A percentile compares a stretch with the other conserved stretches of the same genome.
Conservation (phyloP, 176 grass and related monocot species). For the Zea luxurians region DNA sequence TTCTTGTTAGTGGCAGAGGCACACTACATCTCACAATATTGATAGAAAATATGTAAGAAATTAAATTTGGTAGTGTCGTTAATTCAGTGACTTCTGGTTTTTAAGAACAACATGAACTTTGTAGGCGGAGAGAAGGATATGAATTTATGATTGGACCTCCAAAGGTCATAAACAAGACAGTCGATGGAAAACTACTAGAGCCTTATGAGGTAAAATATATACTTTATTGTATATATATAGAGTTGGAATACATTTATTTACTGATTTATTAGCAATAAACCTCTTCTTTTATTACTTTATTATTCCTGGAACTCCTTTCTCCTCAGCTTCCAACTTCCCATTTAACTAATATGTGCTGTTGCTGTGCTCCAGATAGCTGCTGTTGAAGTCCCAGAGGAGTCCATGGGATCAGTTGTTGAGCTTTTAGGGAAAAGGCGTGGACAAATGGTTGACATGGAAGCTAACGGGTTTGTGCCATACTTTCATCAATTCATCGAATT, state of each 20-base stretch:
- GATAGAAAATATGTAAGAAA: slow-evolving; percentile 94
- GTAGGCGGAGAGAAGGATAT: slow-evolving; percentile 95
- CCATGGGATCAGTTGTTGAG: slow-evolving; percentile 90
- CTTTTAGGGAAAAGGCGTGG: slow-evolving; percentile 94
- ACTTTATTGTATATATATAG: slow-evolving; percentile 14
- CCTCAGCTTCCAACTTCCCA: slow-evolving; percentile 1
- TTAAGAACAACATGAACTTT: slow-evolving; percentile 33
- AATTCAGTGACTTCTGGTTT: slow-evolving; percentile 21
- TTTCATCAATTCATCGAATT: slow-evolving; percentile 25
- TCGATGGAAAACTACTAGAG: slow-evolving; percentile 72
- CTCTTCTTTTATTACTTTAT: slow-evolving; percentile 5
- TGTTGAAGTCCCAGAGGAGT: slow-evolving; percentile 88
- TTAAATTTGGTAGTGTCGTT: slow-evolving; percentile 11
- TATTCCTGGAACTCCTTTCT: slow-evolving; percentile 39
- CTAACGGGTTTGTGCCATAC: slow-evolving; percentile 57
- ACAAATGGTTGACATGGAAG: slow-evolving; percentile 94
- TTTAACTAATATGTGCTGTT: slow-evolving; percentile 35
- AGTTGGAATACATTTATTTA: slow-evolving; percentile 3
- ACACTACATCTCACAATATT: slow-evolving; percentile 96
- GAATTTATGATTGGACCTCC: slow-evolving; percentile 99
- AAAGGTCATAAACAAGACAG: slow-evolving; percentile 93
- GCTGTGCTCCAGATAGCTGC: slow-evolving; percentile 75
- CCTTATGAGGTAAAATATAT: slow-evolving; percentile 79
- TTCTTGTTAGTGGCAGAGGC: slow-evolving; percentile 96
- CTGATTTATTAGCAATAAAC: slow-evolving; percentile 6